Evolutionary conservation across 140 eudicot genomes (phyloP), one percentile per base, ranked within the genome.

Genomic region (Senecio squalidus): DNA sequence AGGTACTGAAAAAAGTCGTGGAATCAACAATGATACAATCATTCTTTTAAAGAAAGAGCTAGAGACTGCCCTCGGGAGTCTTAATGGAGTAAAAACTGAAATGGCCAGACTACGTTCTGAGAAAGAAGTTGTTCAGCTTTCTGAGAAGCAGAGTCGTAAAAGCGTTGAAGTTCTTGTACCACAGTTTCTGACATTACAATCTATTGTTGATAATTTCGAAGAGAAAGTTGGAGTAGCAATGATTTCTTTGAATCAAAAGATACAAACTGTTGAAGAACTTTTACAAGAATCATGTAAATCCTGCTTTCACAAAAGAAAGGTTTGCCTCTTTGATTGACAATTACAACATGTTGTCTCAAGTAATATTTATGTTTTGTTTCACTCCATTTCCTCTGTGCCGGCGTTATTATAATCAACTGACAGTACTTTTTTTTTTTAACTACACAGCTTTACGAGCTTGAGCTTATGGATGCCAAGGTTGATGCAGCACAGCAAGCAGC

Each of bases 1-100:
- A 47, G 5, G 15, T 21, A 55, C 33, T 43, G n/a, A n/a, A n/a
- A n/a, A n/a, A 45, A 71, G 60, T 34, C 63, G 61, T n/a, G n/a
- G n/a, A n/a, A n/a, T n/a, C 17, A 74, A 70, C 56, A 74, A 86
- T 55, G 70, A 76, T 66, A 75, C 95, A 21, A 67, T 78, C 36
- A 31, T 18, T 63, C 96, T 86, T 64, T 66, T 90, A 50, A 78
- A 68, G 71, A 82, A 76, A 55, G 98, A 90, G 83, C 75, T 90
- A 29, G 96, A 86, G 70, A 74, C 75, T 73, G 94, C 96, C n/a
- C 78, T 83, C 49, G 74, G 62, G 63, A 86, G 94, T 78, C 80
- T 90, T 30, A 74, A 78, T 70, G 83, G 74, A 71, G 85, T 86
- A 72, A 94, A 90, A 67, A 65, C 58, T 17, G 90, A 83, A 78